These are phyloP conservation scores for Kwoniella shandongensis DNA, from an alignment of 768 basidiomycete genomes.

Conservation along the genomic window DNA sequence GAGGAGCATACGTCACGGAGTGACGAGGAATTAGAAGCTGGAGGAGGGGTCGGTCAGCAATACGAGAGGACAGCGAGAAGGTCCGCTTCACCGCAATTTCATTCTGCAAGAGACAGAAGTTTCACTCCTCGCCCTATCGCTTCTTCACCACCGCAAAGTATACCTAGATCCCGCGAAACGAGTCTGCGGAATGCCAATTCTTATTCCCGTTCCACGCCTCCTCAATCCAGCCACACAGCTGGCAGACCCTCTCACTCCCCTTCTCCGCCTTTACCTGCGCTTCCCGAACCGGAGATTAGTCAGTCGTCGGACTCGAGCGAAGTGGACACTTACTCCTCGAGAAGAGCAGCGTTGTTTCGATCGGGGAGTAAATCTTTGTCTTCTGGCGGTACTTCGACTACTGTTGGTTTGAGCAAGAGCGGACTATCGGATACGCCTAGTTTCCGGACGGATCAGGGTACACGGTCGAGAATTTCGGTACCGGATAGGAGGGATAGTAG, in stretches of 20 bases:
- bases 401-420: not conserved
- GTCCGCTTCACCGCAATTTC: not conserved
- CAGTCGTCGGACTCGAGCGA: slow-evolving; percentile 15
- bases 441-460: slow-evolving; percentile 6
- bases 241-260: slow-evolving; percentile 2
- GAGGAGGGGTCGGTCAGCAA: not conserved
- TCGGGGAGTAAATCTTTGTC: slow-evolving; percentile 21
- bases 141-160: not conserved
- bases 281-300: slow-evolving; percentile 29
- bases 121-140: not conserved
- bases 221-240: not conserved
- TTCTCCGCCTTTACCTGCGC: slow-evolving; percentile 27
- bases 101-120: slow-evolving; percentile 4
- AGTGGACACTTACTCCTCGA: slow-evolving; percentile 27
- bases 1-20: not conserved
- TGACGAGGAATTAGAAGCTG: not conserved
- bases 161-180: not conserved
- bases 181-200: not conserved
- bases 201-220: too few relatives aligned
- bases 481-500: not conserved
- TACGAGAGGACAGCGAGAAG: not conserved
- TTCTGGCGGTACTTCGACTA: not conserved
- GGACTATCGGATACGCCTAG: slow-evolving; percentile 3
- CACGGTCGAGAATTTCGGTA: slow-evolving; percentile 8
- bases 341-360: slow-evolving; percentile 34